These are phyloP conservation scores for Strobilomyces echinocephalus DNA, from an alignment of 768 basidiomycete genomes.

Conservation along the genomic window DNA sequence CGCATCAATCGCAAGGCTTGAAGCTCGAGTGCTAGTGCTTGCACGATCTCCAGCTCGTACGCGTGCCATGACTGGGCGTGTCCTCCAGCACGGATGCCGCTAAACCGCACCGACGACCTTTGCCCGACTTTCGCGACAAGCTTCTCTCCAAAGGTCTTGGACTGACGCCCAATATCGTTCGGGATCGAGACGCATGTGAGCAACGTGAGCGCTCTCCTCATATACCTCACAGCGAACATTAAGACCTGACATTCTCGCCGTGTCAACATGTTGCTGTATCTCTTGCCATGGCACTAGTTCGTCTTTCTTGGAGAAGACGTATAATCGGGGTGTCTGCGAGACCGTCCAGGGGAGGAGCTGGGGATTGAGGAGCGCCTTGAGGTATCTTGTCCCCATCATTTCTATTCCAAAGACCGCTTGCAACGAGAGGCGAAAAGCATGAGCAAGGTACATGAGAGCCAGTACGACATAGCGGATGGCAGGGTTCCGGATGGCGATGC, in stretches of 20 bases:
- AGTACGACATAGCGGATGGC: constrained; percentile 11
- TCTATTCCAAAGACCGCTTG: constrained; percentile 17
- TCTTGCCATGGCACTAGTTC: constrained; percentile 25
- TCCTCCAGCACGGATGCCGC: neutral
- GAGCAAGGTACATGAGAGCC: constrained; percentile 10
- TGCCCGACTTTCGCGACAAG: constrained; percentile 6
- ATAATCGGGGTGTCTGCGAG: constrained; percentile 30
- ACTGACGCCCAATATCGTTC: constrained; percentile 26
- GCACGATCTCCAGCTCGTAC: too few relatives aligned
- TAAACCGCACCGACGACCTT: neutral
- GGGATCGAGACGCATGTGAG: constrained; percentile 30
- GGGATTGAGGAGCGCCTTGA: constrained; percentile 18
- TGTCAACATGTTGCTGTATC: constrained; percentile 24
- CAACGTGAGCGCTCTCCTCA: constrained; percentile 33
- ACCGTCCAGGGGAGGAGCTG: constrained; percentile 31
- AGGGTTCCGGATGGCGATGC: constrained; percentile 20
- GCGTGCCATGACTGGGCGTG: too few relatives aligned
- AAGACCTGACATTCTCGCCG: constrained; percentile 22
- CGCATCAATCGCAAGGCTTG: too few relatives aligned
- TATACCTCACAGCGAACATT: constrained; percentile 28
- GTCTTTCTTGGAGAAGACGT: constrained; percentile 34
- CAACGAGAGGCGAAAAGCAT: constrained; percentile 10
- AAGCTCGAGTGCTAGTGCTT: too few relatives aligned
- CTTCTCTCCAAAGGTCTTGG: constrained; percentile 16
- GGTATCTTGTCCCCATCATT: neutral